Conservation (phyloP, 352 stramenopile genomes). For the Blastocystis sp. region DNA sequence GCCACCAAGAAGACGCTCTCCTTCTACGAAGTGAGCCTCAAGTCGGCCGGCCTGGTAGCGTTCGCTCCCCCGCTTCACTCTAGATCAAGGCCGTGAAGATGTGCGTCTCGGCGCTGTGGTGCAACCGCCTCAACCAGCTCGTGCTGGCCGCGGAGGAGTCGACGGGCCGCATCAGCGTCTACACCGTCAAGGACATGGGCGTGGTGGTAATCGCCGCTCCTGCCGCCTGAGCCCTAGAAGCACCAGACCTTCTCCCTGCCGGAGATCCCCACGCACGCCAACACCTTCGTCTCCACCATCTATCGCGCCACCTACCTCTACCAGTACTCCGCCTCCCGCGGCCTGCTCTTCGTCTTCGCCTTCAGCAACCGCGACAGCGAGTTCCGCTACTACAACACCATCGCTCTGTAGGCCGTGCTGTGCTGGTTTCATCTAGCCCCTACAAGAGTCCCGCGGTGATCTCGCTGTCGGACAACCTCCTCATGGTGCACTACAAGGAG, state of each 20-base stretch:
- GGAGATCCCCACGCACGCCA: neutral
- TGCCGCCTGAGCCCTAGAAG: neutral
- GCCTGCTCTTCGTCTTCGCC: conserved; percentile 48
- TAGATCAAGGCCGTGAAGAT: conserved; percentile 65
- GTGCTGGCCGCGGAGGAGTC: conserved; percentile 1
- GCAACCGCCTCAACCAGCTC: conserved; percentile 54
- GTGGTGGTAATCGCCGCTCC: neutral
- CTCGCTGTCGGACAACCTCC: conserved; percentile 45
- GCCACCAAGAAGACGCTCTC: conserved; percentile 43
- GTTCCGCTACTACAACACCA: conserved; percentile 65
- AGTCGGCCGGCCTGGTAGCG: conserved; percentile 1
- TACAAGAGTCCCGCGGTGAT: conserved; percentile 16
- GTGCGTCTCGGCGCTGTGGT: conserved; percentile 6
- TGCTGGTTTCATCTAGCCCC: neutral
- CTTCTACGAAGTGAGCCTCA: conserved; percentile 58
- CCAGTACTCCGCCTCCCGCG: conserved; percentile 26
- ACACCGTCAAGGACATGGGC: conserved; percentile 51
- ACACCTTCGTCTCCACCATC: conserved; percentile 34
- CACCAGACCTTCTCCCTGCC: conserved; percentile 36
- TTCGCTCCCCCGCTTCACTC: neutral
- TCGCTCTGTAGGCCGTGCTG: neutral
- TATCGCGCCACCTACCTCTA: conserved; percentile 63
- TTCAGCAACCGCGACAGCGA: conserved; percentile 58
- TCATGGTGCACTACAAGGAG: conserved; percentile 25
- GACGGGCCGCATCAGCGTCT: conserved; percentile 25